Evolutionary conservation across 306 rosid species (phyloP), one percentile per base, ranked within the genome.

Genomic region (Gleditsia sinensis): DNA sequence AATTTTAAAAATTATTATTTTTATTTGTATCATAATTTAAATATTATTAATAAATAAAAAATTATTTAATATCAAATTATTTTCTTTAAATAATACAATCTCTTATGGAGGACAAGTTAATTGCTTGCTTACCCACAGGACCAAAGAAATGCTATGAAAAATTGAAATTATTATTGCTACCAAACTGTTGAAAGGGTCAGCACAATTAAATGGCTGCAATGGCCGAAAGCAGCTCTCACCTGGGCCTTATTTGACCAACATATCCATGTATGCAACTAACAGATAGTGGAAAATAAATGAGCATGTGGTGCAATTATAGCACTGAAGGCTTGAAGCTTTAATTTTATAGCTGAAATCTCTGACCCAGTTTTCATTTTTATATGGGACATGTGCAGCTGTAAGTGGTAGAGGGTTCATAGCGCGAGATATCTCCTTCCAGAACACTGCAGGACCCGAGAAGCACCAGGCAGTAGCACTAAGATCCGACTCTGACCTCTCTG

Each of bases 391-490:
- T 71, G 83, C 83, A 89, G 97, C 86, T 42, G 97, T 88, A 1
- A 83, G 86, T 45, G 96, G 90, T 0, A 79, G 83, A 66, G 92
- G 94, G 11, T 90, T 88, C 82, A 90, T 92, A 71, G 94, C 88
- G n/a, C 55, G 87, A 20, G 89, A 86, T 75, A 66, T 92, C 7
- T 51, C 88, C 5, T 84, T 92, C 23, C 65, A 73, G 76, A 92
- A 92, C 85, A 88, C 87, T 0, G 94, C 96, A 5, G 98, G 94
- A 0, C 86, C 96, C 0, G 43, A 75, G 51, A 86, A 69, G 48
- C 63, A 86, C 73, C 90, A 88, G 55, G 89, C 96, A 0, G 98
- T 88, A n/a, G 96, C 98, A 0, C 85, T 92, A 0, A 67, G 91
- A 63, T 86, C 92, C 0, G 84, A 87, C 75, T 92, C 96, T 0